phyloP scores from a whole-genome alignment of 2,329 filamentous ascomycete species.

The Verticillium nubilum region DNA sequence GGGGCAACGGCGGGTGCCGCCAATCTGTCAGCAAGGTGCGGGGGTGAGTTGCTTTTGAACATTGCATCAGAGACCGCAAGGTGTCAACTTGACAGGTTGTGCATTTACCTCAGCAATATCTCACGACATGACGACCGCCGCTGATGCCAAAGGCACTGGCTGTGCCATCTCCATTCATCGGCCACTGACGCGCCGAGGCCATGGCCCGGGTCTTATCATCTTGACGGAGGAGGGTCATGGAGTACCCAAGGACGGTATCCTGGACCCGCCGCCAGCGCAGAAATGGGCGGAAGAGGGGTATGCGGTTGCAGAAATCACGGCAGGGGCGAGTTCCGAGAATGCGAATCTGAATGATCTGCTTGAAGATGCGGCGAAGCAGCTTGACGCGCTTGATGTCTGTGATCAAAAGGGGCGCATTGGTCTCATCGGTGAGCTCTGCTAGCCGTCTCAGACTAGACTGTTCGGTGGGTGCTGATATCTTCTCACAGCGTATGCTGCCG shows the following conservation, averaged over 20 bases:
- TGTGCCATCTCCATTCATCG: slow-evolving; percentile 14
- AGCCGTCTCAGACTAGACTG: not conserved
- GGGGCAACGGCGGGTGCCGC: too few relatives aligned
- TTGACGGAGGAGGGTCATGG: slow-evolving; percentile 9
- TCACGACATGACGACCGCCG: not conserved
- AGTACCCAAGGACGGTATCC: slow-evolving; percentile 7
- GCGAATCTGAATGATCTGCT: slow-evolving; percentile 11
- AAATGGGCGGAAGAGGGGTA: slow-evolving; percentile 73
- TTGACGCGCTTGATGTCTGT: slow-evolving; percentile 20
- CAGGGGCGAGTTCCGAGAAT: slow-evolving; percentile 11
- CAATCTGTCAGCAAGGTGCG: not conserved
- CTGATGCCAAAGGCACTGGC: not conserved
- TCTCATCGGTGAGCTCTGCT: slow-evolving; percentile 23
- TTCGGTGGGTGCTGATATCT: not conserved
- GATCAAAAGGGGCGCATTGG: slow-evolving; percentile 32
- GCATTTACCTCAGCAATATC: not conserved
- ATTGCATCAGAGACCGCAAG: not conserved
- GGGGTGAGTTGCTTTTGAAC: not conserved
- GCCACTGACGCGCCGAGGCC: slow-evolving; percentile 23
- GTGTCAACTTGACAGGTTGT: not conserved
- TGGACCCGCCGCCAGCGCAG: slow-evolving; percentile 42
- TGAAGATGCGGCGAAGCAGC: slow-evolving; percentile 12
- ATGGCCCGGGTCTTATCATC: slow-evolving; percentile 26
- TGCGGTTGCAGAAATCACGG: slow-evolving; percentile 49
- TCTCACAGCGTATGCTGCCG: slow-evolving; percentile 12